Base-by-base conservation (phyloP, 192 early-diverging fungal genomes). In the Allomyces arbusculus region DNA sequence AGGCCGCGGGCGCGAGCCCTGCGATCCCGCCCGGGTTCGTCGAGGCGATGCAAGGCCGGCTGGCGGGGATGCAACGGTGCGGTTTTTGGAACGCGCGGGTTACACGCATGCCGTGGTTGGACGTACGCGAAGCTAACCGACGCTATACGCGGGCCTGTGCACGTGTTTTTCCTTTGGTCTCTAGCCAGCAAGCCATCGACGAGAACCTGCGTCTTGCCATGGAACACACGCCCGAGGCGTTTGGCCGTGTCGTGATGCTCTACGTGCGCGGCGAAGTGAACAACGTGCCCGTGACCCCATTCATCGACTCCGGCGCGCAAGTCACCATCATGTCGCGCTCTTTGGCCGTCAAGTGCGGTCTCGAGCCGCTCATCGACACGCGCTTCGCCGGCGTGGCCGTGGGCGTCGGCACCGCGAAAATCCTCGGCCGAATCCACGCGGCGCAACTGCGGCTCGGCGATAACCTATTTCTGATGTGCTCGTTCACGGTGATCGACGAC, bases 221-320 rank as follows among this genome's bases (percentile, higher is more conserved):
- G 77, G 95, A 99, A 70, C 80, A 87, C 71, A 88, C 92, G 68
- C 95, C 95, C 8, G 94, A 99, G 73, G 83, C 89, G 6, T 99
- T 99, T 80, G 92, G 87, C 20, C 74, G 82, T 71, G 87, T 94
- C 14, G 82, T 87, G 1, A 91, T 94, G 86, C 83, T 99, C 24
- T 99, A 95, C 73, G 88, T 99, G 24, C 74, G 87, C 69, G 83
- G 84, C 19, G 79, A 88, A 71, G 89, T 99, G 62, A 99, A 99
- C 75, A 87, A 86, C n/a, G 78, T 80, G 44, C 82, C 82, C 1
- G 74, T 96, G 19, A 92, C 94, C 69, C 93, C 95, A 0, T 85
- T 99, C 75, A 92, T 99, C 0, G 95, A 99, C 71, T 94, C 93
- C 23, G 95, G 94, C 8, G 95, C 95, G 11, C 94, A 97, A 66